Conservation (phyloP, 2,329 filamentous ascomycete genomes). For the Monilinia vaccinii-corymbosi region DNA sequence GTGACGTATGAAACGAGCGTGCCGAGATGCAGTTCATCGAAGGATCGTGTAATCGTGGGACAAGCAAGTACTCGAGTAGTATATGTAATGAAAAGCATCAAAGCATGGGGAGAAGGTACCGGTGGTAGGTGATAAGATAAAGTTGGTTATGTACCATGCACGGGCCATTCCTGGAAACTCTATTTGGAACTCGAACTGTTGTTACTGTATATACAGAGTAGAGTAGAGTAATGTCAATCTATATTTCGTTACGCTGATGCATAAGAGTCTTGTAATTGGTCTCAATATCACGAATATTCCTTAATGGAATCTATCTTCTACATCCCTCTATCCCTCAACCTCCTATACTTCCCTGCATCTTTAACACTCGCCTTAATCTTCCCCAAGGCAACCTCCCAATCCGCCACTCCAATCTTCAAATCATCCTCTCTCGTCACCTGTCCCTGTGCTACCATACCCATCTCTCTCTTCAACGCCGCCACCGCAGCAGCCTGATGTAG, state of each 20-base stretch:
- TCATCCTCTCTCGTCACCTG: conserved; percentile 10
- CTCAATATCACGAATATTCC: background rate
- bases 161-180: background rate
- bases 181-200: too few species aligned
- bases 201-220: too few species aligned
- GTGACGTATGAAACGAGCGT: too few species aligned
- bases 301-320: conserved; percentile 8
- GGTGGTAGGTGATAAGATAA: background rate
- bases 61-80: too few species aligned
- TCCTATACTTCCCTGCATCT: conserved; percentile 29
- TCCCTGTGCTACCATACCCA: conserved; percentile 12
- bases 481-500: conserved; percentile 33
- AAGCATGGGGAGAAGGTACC: too few species aligned
- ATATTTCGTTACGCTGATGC: background rate
- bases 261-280: background rate
- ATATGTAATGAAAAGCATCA: too few species aligned
- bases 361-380: conserved; percentile 30
- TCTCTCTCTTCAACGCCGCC: conserved; percentile 29
- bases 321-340: conserved; percentile 31
- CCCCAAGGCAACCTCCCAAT: conserved; percentile 29
- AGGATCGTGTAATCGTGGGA: too few species aligned
- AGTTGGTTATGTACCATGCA: background rate
- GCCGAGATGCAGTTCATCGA: too few species aligned
- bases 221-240: too few species aligned
- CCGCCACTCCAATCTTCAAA: conserved; percentile 22